A percentile compares a stretch with the other conserved stretches of the same genome.
Evolutionary conservation across 495 filamentous ascomycete species (phyloP).

Genomic region (Penicillium simplicissimum): DNA sequence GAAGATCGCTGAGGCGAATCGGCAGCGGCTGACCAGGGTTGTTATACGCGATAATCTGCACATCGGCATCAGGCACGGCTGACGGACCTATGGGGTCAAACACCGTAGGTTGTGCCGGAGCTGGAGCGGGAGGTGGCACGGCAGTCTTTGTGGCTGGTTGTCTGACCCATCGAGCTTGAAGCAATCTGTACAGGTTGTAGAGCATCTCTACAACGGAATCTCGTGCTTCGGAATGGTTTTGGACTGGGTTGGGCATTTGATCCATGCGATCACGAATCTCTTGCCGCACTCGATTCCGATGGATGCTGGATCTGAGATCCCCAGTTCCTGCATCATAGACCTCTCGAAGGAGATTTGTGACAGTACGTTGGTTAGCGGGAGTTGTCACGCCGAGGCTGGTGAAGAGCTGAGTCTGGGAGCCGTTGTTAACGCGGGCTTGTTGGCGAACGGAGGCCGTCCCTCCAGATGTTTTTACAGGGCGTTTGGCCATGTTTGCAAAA

Average conservation of each 20-base stretch:
- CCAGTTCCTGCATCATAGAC: neutral
- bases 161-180: neutral
- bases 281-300: neutral
- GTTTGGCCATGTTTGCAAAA: no score
- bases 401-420: neutral
- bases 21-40: neutral
- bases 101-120: neutral
- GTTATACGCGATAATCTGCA: neutral
- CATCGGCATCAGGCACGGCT: conserved; percentile 1
- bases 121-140: neutral
- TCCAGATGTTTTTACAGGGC: no score
- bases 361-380: neutral
- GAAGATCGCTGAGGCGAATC: neutral
- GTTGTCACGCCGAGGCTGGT: neutral
- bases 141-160: neutral
- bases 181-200: neutral
- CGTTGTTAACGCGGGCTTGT: neutral
- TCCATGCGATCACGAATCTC: neutral
- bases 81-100: neutral
- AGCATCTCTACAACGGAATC: neutral
- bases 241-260: neutral
- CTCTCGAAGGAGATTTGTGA: neutral
- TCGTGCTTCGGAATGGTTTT: neutral
- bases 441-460: neutral
- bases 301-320: neutral